Base-by-base conservation (phyloP, 2,329 filamentous ascomycete species). In the Pezicula radicicola region DNA sequence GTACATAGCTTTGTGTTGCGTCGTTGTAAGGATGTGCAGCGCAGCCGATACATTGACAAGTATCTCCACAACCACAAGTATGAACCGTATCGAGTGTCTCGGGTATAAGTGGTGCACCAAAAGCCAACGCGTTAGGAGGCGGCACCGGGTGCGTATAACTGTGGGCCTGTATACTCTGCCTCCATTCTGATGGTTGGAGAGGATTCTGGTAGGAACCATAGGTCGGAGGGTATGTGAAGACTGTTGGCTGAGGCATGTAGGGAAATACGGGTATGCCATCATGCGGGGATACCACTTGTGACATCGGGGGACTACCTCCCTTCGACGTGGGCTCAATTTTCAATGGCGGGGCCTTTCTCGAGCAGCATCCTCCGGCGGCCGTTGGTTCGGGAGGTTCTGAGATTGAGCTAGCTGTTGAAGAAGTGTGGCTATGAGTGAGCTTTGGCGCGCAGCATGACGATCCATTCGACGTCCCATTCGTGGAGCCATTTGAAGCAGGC, bases 41-140 rank as follows among this genome's bases (percentile, higher is more conserved):
- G 63, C 86, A 89, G 10, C 84, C 85, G 35, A 88, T 72, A 62
- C 86, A 89, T 58, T 84, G 77, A 58, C 86, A 89, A 27, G 72
- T 72, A 49, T 85, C 80, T 18, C 86, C 86, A 62, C 86, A 89
- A 45, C 74, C 73, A 60, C 86, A 89, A 21, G 74, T 71, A 55
- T 80, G 75, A 13, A 64, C 30, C 0, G 61, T 63, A 18, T 65
- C 55, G 3, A 58, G 41, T 16, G 27, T 55, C 58, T 60, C 49
- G 67, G 71, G 43, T 71, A 71, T 49, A 64, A 70, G 18, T 67
- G 73, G 46, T 50, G 58, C 67, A 64, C 64, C 37, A 58, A 54
- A 56, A 46, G 56, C 21, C 45, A 61, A 21, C 40, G 49, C 46
- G 12, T 44, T 57, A 9, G 48, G 36, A 13, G 55, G 47, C 39